phyloP scores from a whole-genome alignment of 2,329 filamentous ascomycete species.

The Penicillium sp. region DNA sequence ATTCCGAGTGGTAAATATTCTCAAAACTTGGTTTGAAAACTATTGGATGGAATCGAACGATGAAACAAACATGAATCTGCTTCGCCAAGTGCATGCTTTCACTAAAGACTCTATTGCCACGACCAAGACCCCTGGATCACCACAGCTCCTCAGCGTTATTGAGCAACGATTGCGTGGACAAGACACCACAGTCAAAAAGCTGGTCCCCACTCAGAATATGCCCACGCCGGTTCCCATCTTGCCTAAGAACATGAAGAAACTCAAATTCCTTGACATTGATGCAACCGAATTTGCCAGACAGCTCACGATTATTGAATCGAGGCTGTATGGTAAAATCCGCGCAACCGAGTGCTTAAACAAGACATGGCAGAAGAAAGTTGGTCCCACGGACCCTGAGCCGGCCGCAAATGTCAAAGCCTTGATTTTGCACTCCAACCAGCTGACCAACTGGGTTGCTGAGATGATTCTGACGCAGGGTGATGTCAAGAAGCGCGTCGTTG shows the following conservation, averaged over 20 bases:
- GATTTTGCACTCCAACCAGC: constrained; percentile 95
- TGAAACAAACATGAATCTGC: constrained; percentile 76
- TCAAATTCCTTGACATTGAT: constrained; percentile 97
- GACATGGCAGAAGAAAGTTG: constrained; percentile 96
- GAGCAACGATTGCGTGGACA: constrained; percentile 86
- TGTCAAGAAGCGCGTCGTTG: constrained; percentile 90
- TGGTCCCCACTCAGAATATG: constrained; percentile 81
- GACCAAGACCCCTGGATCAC: constrained; percentile 86
- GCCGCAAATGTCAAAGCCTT: constrained; percentile 93
- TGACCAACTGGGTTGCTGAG: constrained; percentile 99
- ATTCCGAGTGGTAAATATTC: constrained; percentile 93
- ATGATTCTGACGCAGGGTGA: constrained; percentile 96
- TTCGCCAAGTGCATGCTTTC: constrained; percentile 85
- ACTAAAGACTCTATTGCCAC: constrained; percentile 88
- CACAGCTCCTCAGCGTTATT: constrained; percentile 76
- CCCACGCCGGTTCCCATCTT: constrained; percentile 84
- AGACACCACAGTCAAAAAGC: constrained; percentile 76
- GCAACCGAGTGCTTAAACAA: constrained; percentile 96
- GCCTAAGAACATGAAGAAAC: constrained; percentile 98
- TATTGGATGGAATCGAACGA: constrained; percentile 98
- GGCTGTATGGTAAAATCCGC: constrained; percentile 91
- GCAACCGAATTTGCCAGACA: constrained; percentile 95
- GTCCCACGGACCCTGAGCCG: constrained; percentile 66
- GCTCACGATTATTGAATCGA: constrained; percentile 93
- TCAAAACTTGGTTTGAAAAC: constrained; percentile 97